Evolutionary conservation across 2,329 filamentous ascomycete species (phyloP).

Genomic region (Sporothrix brasiliensis): DNA sequence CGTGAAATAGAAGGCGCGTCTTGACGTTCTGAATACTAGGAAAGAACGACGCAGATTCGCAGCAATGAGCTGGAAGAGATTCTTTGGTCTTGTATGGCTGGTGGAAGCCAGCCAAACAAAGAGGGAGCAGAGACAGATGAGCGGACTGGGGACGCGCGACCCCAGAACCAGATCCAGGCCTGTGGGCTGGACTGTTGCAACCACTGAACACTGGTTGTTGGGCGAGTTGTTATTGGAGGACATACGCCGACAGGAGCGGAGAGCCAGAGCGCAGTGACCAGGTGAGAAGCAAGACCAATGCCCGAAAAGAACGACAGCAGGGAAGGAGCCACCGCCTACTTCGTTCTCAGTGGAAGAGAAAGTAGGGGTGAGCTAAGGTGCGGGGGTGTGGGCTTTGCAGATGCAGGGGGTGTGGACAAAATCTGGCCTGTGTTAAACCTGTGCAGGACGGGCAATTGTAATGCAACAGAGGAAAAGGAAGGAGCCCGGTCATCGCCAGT

Average conservation of each 20-base stretch:
- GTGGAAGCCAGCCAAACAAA: background rate
- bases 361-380: background rate
- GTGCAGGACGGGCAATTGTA: background rate
- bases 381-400: conserved; percentile 8
- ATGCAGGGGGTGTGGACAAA: conserved; percentile 16
- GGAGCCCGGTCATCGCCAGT: too few relatives aligned
- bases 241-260: conserved; percentile 8
- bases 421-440: background rate
- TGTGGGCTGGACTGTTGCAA: conserved; percentile 30
- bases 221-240: conserved; percentile 28
- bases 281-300: conserved; percentile 1
- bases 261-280: conserved; percentile 19
- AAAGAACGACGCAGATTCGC: background rate
- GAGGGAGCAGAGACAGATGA: background rate
- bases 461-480: too few relatives aligned
- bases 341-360: background rate
- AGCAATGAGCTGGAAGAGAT: conserved; percentile 12
- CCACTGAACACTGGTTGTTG: conserved; percentile 9
- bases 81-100: background rate
- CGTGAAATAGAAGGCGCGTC: background rate
- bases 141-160: background rate
- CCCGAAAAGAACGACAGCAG: background rate
- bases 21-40: background rate
- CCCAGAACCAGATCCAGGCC: conserved; percentile 30
- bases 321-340: background rate